A percentile compares a stretch with the other conserved stretches of the same genome.
Evolutionary conservation across 805 yeast species (phyloP).

Genomic region (Metschnikowia santaceciliae): DNA sequence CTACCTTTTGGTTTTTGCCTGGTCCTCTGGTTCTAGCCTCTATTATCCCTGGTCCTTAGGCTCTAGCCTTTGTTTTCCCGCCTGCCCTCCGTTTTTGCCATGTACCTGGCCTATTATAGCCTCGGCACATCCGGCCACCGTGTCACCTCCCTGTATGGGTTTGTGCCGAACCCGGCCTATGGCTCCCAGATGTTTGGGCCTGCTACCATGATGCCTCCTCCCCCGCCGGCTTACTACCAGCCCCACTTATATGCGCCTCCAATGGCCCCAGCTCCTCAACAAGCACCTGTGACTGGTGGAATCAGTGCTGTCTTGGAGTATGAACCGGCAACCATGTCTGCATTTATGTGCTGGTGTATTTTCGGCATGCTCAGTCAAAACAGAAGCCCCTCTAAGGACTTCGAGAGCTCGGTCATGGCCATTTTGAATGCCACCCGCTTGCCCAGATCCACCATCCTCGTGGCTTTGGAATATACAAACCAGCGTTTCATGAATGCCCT

Average conservation of each 20-base stretch:
- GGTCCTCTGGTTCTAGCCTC: neutral
- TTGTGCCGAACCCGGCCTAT: conserved; percentile 15
- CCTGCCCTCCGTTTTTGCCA: neutral
- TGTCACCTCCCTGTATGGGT: conserved; percentile 25
- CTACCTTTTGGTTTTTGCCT: neutral
- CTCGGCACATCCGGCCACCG: conserved; percentile 41
- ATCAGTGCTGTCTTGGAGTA: conserved; percentile 76
- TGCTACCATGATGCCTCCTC: conserved; percentile 7
- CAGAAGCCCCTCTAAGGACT: conserved; percentile 42
- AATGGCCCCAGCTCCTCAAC: conserved; percentile 5
- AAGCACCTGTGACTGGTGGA: conserved; percentile 54
- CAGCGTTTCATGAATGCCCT: conserved; percentile 44
- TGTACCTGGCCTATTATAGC: conserved; percentile 15
- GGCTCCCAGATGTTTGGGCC: conserved; percentile 11
- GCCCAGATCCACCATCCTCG: conserved; percentile 74
- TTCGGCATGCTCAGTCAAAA: conserved; percentile 60
- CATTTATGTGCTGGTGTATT: conserved; percentile 71
- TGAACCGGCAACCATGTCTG: conserved; percentile 72
- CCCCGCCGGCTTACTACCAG: conserved; percentile 13
- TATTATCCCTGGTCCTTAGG: neutral
- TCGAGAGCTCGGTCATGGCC: conserved; percentile 56
- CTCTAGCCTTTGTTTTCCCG: neutral
- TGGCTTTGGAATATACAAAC: conserved; percentile 75
- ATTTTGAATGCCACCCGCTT: conserved; percentile 84
- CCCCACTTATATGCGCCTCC: conserved; percentile 5